Evolutionary conservation across 495 filamentous ascomycete genomes (phyloP), one percentile per base, ranked within the genome.

Genomic region (Aspergillus kassunensis): DNA sequence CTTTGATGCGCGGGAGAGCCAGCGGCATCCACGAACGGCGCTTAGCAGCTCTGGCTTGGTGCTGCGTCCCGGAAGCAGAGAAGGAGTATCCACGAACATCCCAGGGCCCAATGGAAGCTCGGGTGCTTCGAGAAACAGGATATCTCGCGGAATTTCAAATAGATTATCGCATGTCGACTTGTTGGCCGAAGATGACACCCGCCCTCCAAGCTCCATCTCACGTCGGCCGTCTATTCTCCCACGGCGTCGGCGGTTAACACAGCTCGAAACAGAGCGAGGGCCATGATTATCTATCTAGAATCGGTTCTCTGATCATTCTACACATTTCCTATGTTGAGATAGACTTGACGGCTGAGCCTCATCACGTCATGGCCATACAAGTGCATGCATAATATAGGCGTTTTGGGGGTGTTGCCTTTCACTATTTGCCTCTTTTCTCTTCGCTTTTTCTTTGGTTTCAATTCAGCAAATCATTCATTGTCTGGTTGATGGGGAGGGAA

Each of bases 51-150:
- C 72, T 15, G 67, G 66, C 11, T 59, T 73, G 10, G 65, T 60
- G 11, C 61, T 77, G 24, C 67, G 77, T 49, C 75, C 76, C 44
- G 66, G 65, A n/a, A 79, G 76, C 55, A 64, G 76, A 43, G 76
- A 79, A 49, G 73, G 76, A 24, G 69, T 48, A 47, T 57, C 60
- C 12, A 55, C 69, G 9, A 61, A 54, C 18, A 62, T 72, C 12
- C 41, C 63, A 9, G 62, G 70, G 15, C 67, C 66, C 6, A 70
- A 70, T 54, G 69, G 69, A 36, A 66, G 55, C 36, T 56, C 67
- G 20, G 65, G 67, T 6, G 62, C 61, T n/a, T 57, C 66, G n/a
- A 73, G 76, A 39, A 68, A 65, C 44, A 65, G 77, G 44, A 46
- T 78, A 31, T 60, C 72, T 16, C 73, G 77, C 13, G 71, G 69